Percentiles rank a stretch among this genome's conserved stretches.
Evolutionary conservation across 2,329 filamentous ascomycete genomes (phyloP).

Genomic region (Neonectria punicea): DNA sequence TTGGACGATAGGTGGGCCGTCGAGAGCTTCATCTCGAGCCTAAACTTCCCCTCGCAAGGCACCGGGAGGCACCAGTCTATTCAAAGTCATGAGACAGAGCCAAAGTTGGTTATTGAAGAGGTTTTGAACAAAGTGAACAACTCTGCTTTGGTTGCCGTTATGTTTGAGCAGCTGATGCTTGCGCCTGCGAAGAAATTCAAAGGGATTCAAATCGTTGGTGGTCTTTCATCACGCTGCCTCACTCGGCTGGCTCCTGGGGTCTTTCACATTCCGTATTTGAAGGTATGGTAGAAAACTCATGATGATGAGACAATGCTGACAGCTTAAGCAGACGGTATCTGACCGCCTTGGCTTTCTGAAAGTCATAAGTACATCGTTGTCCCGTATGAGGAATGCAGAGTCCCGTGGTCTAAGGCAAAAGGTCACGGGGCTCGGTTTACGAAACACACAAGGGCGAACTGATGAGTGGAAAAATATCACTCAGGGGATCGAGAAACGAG

Average conservation of each 20-base stretch:
- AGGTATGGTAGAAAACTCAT: slow-evolving; percentile 35
- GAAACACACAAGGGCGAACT: no score
- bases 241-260: slow-evolving; percentile 48
- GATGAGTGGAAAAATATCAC: background rate
- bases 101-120: background rate
- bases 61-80: background rate
- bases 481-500: slow-evolving; percentile 28
- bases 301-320: slow-evolving; percentile 16
- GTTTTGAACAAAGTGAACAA: slow-evolving; percentile 20
- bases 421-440: slow-evolving; percentile 23
- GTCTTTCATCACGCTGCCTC: slow-evolving; percentile 38
- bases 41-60: slow-evolving; percentile 27
- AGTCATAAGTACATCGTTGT: slow-evolving; percentile 45
- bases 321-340: slow-evolving; percentile 36
- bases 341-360: slow-evolving; percentile 42
- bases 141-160: slow-evolving; percentile 28
- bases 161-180: slow-evolving; percentile 42
- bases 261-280: slow-evolving; percentile 50
- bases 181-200: slow-evolving; percentile 38
- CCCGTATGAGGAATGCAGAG: slow-evolving; percentile 48
- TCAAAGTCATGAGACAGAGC: background rate
- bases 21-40: slow-evolving; percentile 42
- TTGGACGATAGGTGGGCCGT: slow-evolving; percentile 43
- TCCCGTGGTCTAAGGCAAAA: slow-evolving; percentile 49
- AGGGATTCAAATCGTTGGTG: slow-evolving; percentile 33